Conservation (phyloP, 768 basidiomycete genomes). For the Dictyophora rubrovolvata region DNA sequence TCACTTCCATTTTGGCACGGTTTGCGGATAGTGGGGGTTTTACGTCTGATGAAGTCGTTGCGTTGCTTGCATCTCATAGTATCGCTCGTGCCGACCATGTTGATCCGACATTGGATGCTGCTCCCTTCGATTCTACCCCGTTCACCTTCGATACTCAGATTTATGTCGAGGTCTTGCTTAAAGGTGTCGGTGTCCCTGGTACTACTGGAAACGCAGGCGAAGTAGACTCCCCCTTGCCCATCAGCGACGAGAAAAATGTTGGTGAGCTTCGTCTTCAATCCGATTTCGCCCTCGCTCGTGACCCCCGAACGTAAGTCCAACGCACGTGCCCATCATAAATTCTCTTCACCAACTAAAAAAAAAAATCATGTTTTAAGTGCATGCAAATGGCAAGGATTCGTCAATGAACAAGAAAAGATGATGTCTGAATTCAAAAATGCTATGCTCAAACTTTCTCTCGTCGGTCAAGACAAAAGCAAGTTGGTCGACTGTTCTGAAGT, state of each 20-base stretch:
- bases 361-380: too few relatives aligned
- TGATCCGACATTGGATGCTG: background rate
- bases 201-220: conserved; percentile 10
- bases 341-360: background rate
- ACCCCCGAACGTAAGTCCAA: background rate
- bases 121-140: conserved; percentile 7
- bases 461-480: background rate
- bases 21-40: conserved; percentile 4
- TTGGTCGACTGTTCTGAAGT: conserved; percentile 8
- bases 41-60: conserved; percentile 3
- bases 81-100: conserved; percentile 6
- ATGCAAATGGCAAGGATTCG: conserved; percentile 9
- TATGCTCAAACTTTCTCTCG: background rate
- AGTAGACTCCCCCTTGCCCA: conserved; percentile 25
- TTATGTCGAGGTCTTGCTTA: conserved; percentile 5
- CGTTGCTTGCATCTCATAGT: conserved; percentile 7
- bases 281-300: conserved; percentile 6
- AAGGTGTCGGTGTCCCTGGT: conserved; percentile 4
- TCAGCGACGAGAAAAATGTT: background rate
- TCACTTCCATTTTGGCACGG: conserved; percentile 5
- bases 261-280: conserved; percentile 10
- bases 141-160: conserved; percentile 8
- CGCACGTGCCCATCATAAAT: background rate
- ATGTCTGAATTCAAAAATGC: background rate
- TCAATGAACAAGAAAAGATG: conserved; percentile 6